phyloP scores from a whole-genome alignment of 176 grass and related monocot species.

The Eragrostis curvula region DNA sequence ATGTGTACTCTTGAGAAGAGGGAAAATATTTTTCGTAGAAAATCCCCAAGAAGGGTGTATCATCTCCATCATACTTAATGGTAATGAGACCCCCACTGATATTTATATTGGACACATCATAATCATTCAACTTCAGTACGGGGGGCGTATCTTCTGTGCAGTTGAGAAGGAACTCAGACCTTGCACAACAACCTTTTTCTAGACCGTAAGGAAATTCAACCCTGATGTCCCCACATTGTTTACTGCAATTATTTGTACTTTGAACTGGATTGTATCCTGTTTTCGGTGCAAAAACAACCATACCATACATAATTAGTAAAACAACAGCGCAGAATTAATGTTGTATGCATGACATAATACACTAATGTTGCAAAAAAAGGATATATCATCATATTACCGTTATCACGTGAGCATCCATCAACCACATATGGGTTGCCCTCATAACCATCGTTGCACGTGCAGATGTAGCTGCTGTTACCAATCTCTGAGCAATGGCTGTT shows the following conservation, averaged over 20 bases:
- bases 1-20: not conserved
- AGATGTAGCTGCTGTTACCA: not conserved
- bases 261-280: not conserved
- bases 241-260: not conserved
- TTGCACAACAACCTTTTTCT: not conserved
- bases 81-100: not conserved
- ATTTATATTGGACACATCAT: not conserved
- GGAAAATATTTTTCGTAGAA: no score
- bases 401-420: conserved; percentile 12
- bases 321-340: no score
- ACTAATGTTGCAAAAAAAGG: no score
- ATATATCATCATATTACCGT: conserved; percentile 14
- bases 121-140: no score
- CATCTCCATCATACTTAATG: no score
- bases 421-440: conserved; percentile 35
- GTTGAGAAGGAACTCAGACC: not conserved
- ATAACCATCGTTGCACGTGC: not conserved
- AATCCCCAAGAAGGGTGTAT: no score
- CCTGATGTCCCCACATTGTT: not conserved
- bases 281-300: no score
- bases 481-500: not conserved
- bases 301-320: not conserved
- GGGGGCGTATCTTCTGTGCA: no score
- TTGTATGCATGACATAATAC: no score
- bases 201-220: conserved; percentile 13